Evolutionary conservation across 495 filamentous ascomycete genomes (phyloP).

Genomic region (Hypoxylon fuscum): DNA sequence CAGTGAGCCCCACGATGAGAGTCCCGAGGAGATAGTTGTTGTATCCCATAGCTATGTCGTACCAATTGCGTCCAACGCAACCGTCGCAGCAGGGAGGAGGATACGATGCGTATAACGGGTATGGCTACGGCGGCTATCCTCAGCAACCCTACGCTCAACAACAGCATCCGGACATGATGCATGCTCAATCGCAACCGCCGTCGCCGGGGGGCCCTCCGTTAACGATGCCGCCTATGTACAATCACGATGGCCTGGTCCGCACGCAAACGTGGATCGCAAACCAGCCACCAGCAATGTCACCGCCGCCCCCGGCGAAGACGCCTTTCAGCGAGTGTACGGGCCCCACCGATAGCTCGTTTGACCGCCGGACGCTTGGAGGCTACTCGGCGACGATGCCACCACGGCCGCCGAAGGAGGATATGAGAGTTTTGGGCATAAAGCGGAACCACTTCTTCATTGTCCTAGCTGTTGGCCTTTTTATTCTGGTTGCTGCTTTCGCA

Average conservation of each 20-base stretch:
- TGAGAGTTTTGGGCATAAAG: conserved; percentile 30
- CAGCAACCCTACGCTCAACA: conserved; percentile 12
- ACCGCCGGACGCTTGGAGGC: conserved; percentile 14
- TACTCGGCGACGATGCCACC: conserved; percentile 22
- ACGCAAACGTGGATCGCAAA: conserved; percentile 31
- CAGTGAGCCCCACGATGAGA: conserved; percentile 16
- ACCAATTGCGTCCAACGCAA: conserved; percentile 29
- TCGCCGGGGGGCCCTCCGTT: not conserved
- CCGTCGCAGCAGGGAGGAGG: conserved; percentile 12
- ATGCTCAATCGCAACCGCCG: conserved; percentile 10
- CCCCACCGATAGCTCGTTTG: conserved; percentile 13
- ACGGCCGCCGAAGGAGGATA: conserved; percentile 1
- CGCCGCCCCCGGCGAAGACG: conserved; percentile 21
- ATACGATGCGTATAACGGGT: conserved; percentile 15
- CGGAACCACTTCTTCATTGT: conserved; percentile 36
- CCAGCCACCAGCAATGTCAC: conserved; percentile 23
- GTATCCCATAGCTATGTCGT: conserved; percentile 33
- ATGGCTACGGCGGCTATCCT: not conserved
- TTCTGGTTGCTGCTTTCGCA: conserved; percentile 41
- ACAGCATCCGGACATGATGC: conserved; percentile 24
- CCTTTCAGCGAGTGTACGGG: conserved; percentile 20
- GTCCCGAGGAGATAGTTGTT: conserved; percentile 6
- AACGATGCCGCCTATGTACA: not conserved
- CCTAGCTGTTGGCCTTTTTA: conserved; percentile 34
- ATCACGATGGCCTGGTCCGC: conserved; percentile 20